Evolutionary conservation across 2,329 filamentous ascomycete genomes (phyloP).

Genomic region (Sporothrix curviconia): DNA sequence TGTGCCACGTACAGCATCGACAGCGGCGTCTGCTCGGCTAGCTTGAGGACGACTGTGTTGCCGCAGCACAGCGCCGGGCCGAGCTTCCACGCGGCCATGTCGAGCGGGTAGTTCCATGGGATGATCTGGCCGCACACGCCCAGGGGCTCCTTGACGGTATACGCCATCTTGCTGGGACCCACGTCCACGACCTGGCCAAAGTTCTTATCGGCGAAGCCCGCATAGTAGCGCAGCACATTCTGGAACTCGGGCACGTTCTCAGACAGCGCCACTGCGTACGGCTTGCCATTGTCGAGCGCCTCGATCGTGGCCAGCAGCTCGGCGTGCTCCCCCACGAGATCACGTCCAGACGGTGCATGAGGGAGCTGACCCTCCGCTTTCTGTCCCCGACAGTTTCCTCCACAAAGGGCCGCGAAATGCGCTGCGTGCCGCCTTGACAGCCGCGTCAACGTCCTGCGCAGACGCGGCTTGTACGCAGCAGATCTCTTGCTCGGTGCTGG

Average conservation of each 20-base stretch:
- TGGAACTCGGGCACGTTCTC: constrained; percentile 51
- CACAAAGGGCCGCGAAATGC: constrained; percentile 63
- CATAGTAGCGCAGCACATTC: constrained; percentile 63
- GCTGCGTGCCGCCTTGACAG: constrained; percentile 61
- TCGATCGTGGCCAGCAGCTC: constrained; percentile 48
- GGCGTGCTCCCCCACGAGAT: constrained; percentile 59
- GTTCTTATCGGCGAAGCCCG: constrained; percentile 73
- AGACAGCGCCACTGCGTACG: constrained; percentile 57
- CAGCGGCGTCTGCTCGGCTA: constrained; percentile 56
- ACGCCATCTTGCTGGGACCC: constrained; percentile 63
- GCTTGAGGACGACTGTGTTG: constrained; percentile 55
- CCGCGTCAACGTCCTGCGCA: constrained; percentile 59
- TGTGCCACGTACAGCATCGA: constrained; percentile 55
- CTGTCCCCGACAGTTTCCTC: constrained; percentile 60
- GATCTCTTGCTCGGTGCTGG: constrained; percentile 57
- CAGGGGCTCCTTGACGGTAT: constrained; percentile 68
- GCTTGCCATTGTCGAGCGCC: constrained; percentile 77
- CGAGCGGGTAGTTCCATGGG: constrained; percentile 67
- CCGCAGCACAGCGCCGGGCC: constrained; percentile 58
- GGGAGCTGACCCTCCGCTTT: constrained; percentile 47
- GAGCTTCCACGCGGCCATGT: constrained; percentile 67
- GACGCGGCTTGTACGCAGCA: constrained; percentile 63
- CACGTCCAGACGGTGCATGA: constrained; percentile 66
- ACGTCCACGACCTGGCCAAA: constrained; percentile 72
- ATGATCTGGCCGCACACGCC: constrained; percentile 72